Percentiles rank a stretch among this genome's conserved stretches.
Conservation (phyloP, 805 yeast genomes). For the Schizosaccharomyces cryophilus region DNA sequence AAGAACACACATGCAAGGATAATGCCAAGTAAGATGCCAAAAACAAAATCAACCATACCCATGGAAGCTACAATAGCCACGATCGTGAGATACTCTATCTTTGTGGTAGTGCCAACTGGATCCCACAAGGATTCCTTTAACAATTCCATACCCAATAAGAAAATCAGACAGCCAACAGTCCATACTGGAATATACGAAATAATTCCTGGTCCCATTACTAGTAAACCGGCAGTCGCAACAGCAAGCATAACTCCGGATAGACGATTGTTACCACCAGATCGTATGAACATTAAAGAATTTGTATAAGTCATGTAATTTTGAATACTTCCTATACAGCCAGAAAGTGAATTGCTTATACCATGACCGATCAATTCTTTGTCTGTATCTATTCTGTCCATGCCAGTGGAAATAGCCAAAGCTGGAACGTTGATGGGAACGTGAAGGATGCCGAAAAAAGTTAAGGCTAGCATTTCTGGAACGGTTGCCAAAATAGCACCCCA, state of each 20-base stretch:
- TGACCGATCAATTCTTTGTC: constrained; percentile 87
- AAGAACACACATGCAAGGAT: constrained; percentile 82
- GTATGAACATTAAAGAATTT: constrained; percentile 68
- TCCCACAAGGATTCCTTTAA: constrained; percentile 68
- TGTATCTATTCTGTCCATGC: constrained; percentile 58
- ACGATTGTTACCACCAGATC: constrained; percentile 83
- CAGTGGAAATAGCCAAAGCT: constrained; percentile 75
- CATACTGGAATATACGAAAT: constrained; percentile 86
- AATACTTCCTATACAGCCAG: constrained; percentile 68
- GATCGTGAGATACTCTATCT: constrained; percentile 65
- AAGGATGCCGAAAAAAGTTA: constrained; percentile 81
- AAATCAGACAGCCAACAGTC: constrained; percentile 84
- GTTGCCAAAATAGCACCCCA: constrained; percentile 46
- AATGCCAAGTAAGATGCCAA: constrained; percentile 76
- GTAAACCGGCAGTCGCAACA: constrained; percentile 48
- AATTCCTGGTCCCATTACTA: constrained; percentile 77
- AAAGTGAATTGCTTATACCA: constrained; percentile 66
- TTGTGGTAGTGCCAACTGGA: constrained; percentile 49
- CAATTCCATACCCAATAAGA: constrained; percentile 71
- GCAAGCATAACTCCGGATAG: constrained; percentile 80
- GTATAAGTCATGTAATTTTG: constrained; percentile 86
- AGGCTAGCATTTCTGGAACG: constrained; percentile 80
- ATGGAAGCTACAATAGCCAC: constrained; percentile 68
- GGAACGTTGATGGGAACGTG: constrained; percentile 97
- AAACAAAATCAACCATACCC: constrained; percentile 90